These are phyloP conservation scores for Lanmaoa rubissima DNA, from an alignment of 768 basidiomycete genomes.

Conservation along the genomic window DNA sequence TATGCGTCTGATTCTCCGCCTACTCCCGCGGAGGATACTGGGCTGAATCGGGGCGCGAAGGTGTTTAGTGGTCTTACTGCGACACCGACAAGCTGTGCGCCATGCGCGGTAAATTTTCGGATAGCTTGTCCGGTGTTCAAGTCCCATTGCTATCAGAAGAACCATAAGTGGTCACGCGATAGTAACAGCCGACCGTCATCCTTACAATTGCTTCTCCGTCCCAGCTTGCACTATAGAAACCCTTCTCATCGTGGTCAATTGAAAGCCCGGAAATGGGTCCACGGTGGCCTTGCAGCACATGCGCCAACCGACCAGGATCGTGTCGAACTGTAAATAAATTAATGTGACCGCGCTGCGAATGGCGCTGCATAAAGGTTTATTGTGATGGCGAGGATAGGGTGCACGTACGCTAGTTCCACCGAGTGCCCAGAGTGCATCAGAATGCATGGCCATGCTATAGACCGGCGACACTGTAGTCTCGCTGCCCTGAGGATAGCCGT, in stretches of 20 bases:
- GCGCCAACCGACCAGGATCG: conserved; percentile 76
- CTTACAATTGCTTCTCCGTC: conserved; percentile 85
- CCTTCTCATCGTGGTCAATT: conserved; percentile 78
- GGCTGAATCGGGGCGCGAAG: conserved; percentile 31
- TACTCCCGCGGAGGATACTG: conserved; percentile 27
- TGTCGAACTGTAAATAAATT: conserved; percentile 93
- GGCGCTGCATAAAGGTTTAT: conserved; percentile 16
- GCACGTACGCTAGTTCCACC: conserved; percentile 79
- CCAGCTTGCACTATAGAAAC: conserved; percentile 91
- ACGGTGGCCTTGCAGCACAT: conserved; percentile 65
- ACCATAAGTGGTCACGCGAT: conserved; percentile 6
- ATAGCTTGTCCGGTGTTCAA: conserved; percentile 83
- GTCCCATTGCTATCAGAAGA: conserved; percentile 84
- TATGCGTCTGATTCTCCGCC: conserved; percentile 21
- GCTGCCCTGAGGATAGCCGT: conserved; percentile 40
- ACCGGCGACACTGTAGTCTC: conserved; percentile 66
- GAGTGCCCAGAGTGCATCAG: conserved; percentile 90
- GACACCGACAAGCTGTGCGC: conserved; percentile 80
- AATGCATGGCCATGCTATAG: conserved; percentile 88
- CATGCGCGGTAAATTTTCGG: conserved; percentile 77
- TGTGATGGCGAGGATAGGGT: conserved; percentile 15
- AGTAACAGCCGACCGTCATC: conserved; percentile 12
- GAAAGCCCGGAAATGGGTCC: conserved; percentile 85
- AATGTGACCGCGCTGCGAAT: conserved; percentile 75
- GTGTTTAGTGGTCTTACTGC: conserved; percentile 66